These are phyloP conservation scores for Nepenthes gracilis DNA, from an alignment of 148 eudicot species.

Conservation along the genomic window DNA sequence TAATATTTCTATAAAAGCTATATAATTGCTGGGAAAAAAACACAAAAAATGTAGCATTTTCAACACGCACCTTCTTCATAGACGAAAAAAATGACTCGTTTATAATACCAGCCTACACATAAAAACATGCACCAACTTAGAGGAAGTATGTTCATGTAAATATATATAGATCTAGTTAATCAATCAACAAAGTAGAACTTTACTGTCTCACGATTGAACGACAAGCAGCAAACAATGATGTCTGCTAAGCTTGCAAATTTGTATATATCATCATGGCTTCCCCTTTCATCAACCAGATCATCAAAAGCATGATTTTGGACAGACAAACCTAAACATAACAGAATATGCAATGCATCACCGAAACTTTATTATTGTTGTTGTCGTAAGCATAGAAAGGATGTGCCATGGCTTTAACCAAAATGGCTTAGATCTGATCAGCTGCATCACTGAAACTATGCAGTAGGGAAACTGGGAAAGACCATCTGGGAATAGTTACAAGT, in stretches of 20 bases:
- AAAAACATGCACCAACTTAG: conserved; percentile 10
- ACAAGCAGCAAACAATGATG: conserved; percentile 80
- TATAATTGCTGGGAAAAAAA: neutral
- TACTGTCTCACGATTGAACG: conserved; percentile 72
- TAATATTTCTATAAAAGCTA: neutral
- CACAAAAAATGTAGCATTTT: neutral
- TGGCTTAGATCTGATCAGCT: no score
- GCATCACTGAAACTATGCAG: no score
- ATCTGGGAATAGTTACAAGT: no score
- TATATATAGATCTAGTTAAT: neutral
- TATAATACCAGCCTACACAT: conserved; percentile 67
- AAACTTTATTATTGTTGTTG: no score
- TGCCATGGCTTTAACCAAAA: no score
- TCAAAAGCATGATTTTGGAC: conserved; percentile 16
- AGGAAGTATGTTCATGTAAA: no score
- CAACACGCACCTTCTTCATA: conserved; percentile 73
- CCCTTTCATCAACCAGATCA: conserved; percentile 79
- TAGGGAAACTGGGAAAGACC: conserved; percentile 8
- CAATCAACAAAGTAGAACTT: conserved; percentile 2
- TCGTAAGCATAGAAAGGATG: no score
- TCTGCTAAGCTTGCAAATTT: conserved; percentile 79
- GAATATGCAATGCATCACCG: no score
- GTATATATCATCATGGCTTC: conserved; percentile 55
- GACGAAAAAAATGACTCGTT: conserved; percentile 59
- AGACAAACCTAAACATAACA: neutral